phyloP scores from a whole-genome alignment of 768 basidiomycete genomes.

The Rhizopogon vesiculosus region DNA sequence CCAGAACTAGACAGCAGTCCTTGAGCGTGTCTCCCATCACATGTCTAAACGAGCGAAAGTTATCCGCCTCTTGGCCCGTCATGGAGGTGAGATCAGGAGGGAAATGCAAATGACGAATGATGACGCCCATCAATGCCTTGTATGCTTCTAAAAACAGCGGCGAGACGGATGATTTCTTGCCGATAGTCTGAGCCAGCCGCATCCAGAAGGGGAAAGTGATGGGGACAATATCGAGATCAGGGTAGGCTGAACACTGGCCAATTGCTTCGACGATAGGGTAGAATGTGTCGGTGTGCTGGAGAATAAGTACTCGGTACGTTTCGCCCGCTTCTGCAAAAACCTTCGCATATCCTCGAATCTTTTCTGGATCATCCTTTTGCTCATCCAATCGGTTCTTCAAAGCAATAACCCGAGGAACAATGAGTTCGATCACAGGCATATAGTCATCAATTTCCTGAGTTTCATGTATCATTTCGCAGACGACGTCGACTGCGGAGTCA shows the following conservation, averaged over 20 bases:
- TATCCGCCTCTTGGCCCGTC: constrained; percentile 83
- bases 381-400: constrained; percentile 59
- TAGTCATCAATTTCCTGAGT: constrained; percentile 97
- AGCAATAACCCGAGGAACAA: constrained; percentile 82
- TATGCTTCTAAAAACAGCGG: constrained; percentile 83
- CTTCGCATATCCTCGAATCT: constrained; percentile 83
- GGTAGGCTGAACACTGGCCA: constrained; percentile 86
- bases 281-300: constrained; percentile 89
- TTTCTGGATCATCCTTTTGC: constrained; percentile 75
- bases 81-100: constrained; percentile 65
- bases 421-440: constrained; percentile 80
- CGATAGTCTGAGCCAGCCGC: constrained; percentile 86
- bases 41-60: constrained; percentile 93
- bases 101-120: constrained; percentile 90
- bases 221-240: constrained; percentile 92
- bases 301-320: constrained; percentile 83
- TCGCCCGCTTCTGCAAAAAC: constrained; percentile 98
- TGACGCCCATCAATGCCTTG: constrained; percentile 74
- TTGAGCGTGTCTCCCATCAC: constrained; percentile 99
- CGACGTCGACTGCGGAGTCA: constrained; percentile 85
- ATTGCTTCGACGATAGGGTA: constrained; percentile 95
- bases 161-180: constrained; percentile 66
- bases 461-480: constrained; percentile 95
- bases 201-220: constrained; percentile 99
- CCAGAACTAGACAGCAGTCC: constrained; percentile 94